phyloP scores from a whole-genome alignment of 805 yeast species.

The Saccharomycopsis sp. region DNA sequence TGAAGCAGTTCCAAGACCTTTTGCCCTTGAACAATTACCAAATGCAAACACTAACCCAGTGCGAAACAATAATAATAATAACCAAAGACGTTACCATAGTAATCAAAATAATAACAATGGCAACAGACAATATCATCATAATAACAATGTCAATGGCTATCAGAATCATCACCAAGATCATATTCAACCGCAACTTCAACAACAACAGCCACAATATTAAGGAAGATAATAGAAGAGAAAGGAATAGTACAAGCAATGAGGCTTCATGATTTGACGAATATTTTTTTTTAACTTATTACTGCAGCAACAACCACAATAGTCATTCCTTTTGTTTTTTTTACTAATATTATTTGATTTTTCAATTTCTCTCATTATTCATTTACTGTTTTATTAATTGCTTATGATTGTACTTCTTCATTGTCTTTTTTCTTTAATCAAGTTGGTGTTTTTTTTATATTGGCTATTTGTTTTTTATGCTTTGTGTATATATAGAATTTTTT shows the following conservation, averaged over 20 bases:
- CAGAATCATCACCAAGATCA: conserved; percentile 28
- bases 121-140: conserved; percentile 24
- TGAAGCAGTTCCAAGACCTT: conserved; percentile 79
- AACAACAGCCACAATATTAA: conserved; percentile 11
- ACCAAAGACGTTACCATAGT: conserved; percentile 24
- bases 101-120: conserved; percentile 23
- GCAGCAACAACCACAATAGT: too few species aligned
- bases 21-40: conserved; percentile 61
- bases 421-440: too few species aligned
- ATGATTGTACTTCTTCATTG: too few species aligned
- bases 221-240: background rate
- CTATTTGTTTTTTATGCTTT: too few species aligned
- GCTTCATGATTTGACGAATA: too few species aligned
- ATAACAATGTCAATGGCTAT: conserved; percentile 16
- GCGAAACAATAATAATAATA: conserved; percentile 34
- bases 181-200: conserved; percentile 24
- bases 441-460: too few species aligned
- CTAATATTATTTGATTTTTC: too few species aligned
- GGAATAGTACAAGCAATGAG: background rate
- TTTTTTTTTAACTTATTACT: too few species aligned
- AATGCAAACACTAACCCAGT: conserved; percentile 29
- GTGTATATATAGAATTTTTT: too few species aligned
- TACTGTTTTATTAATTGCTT: too few species aligned
- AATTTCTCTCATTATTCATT: too few species aligned
- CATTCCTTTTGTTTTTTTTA: too few species aligned